A percentile compares a stretch with the other conserved stretches of the same genome.
Conservation (phyloP, 2,329 filamentous ascomycete species). For the Aspergillus awamori region DNA sequence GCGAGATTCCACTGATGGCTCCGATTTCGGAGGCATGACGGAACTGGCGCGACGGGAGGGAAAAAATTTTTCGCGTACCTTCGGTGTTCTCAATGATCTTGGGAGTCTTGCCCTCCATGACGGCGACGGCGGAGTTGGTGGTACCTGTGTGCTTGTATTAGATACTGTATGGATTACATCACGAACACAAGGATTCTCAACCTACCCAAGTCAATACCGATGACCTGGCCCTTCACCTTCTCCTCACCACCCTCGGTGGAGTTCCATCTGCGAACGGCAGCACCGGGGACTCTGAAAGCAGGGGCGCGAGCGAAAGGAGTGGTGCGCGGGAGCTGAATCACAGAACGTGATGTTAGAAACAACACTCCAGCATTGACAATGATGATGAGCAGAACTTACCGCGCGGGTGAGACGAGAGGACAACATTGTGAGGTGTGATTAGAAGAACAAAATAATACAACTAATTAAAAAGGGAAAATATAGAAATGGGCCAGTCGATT, state of each 20-base stretch:
- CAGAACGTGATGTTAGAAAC: conserved; percentile 13
- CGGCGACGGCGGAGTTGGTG: conserved; percentile 94
- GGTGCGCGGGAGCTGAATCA: conserved; percentile 73
- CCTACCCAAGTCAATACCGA: conserved; percentile 95
- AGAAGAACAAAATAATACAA: conserved; percentile 39
- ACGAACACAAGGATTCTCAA: conserved; percentile 21
- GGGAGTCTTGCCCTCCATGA: conserved; percentile 95
- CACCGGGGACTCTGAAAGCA: conserved; percentile 69
- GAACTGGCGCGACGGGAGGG: conserved; percentile 8
- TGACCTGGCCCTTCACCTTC: conserved; percentile 94
- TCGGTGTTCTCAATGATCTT: conserved; percentile 98
- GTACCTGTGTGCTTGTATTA: conserved; percentile 60
- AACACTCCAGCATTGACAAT: background rate
- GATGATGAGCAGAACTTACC: conserved; percentile 58
- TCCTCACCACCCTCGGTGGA: conserved; percentile 60
- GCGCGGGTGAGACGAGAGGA: conserved; percentile 72
- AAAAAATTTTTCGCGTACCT: conserved; percentile 58
- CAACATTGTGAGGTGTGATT: conserved; percentile 62
- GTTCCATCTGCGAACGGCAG: conserved; percentile 66
- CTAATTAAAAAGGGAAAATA: conserved; percentile 34
- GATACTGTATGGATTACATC: background rate
- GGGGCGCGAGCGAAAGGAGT: conserved; percentile 69
- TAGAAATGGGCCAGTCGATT: conserved; percentile 35
- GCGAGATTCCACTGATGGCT: background rate
- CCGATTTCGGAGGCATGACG: conserved; percentile 2